Evolutionary conservation across 1,284 basidiomycete species (phyloP).

Genomic region (Schizophyllum commune): DNA sequence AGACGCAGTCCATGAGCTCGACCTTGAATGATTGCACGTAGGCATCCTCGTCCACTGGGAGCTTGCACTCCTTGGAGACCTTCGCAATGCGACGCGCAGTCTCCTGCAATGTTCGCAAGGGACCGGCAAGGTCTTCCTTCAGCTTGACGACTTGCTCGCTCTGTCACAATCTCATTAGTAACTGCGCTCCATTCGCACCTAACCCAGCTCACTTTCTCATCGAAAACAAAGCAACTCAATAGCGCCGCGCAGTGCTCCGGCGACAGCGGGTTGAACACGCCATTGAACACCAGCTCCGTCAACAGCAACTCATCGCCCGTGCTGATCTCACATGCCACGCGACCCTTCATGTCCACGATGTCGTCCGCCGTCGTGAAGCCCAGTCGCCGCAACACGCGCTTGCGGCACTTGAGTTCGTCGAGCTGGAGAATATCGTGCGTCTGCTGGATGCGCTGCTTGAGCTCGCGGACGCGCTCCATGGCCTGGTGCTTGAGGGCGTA

Average conservation of each 20-base stretch:
- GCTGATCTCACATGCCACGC: slow-evolving; percentile 98
- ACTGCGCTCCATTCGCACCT: not conserved
- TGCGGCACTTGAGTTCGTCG: slow-evolving; percentile 94
- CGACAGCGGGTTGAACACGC: slow-evolving; percentile 84
- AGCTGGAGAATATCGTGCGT: slow-evolving; percentile 94
- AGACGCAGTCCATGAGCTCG: slow-evolving; percentile 95
- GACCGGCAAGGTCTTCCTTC: slow-evolving; percentile 88
- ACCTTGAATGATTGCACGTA: slow-evolving; percentile 97
- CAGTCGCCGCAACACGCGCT: slow-evolving; percentile 87
- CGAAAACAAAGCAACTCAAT: slow-evolving; percentile 94
- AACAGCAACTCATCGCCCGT: slow-evolving; percentile 95
- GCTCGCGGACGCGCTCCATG: slow-evolving; percentile 60
- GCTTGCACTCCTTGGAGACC: slow-evolving; percentile 89
- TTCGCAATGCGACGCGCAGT: slow-evolving; percentile 92
- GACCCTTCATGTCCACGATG: slow-evolving; percentile 96
- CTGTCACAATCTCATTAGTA: slow-evolving; percentile 31
- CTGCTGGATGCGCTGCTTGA: slow-evolving; percentile 81
- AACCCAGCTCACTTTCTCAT: slow-evolving; percentile 75
- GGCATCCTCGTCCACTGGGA: slow-evolving; percentile 86
- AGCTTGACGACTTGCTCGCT: slow-evolving; percentile 84
- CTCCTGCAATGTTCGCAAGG: slow-evolving; percentile 92
- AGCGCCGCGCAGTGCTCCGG: slow-evolving; percentile 93
- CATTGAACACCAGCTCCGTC: slow-evolving; percentile 97
- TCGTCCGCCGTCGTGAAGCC: slow-evolving; percentile 88
- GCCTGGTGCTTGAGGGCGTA: slow-evolving; percentile 76